These are phyloP conservation scores for Zhuliangozyma parablackwelliae DNA, from an alignment of 1,139 yeast species.

Conservation along the genomic window DNA sequence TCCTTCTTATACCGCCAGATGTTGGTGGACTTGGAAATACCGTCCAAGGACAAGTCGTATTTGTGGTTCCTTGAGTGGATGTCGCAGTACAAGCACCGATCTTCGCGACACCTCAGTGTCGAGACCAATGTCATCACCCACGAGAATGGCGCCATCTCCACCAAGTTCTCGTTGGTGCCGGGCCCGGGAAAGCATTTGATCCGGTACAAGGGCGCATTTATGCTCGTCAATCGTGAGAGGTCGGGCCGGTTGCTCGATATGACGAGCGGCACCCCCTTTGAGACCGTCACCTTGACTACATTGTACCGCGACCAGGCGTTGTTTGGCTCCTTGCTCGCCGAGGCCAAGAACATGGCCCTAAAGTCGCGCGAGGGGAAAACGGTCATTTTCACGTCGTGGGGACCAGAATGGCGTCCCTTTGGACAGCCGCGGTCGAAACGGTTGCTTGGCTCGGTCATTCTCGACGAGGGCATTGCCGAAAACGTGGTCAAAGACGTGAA, in stretches of 20 bases:
- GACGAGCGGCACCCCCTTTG: conserved; percentile 92
- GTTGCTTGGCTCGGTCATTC: conserved; percentile 75
- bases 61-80: conserved; percentile 97
- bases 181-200: conserved; percentile 96
- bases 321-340: conserved; percentile 69
- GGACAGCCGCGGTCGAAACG: conserved; percentile 94
- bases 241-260: conserved; percentile 85
- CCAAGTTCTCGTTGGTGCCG: conserved; percentile 90
- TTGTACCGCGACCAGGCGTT: conserved; percentile 74
- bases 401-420: conserved; percentile 98
- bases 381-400: conserved; percentile 90
- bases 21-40: conserved; percentile 88
- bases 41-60: conserved; percentile 90
- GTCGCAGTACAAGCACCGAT: conserved; percentile 71
- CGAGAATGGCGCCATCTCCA: conserved; percentile 85
- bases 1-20: conserved; percentile 73
- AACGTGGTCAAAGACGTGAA: conserved; percentile 63
- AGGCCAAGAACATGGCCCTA: conserved; percentile 82
- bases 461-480: conserved; percentile 72
- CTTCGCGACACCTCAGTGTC: conserved; percentile 82
- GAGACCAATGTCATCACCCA: conserved; percentile 86
- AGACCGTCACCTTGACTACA: conserved; percentile 89
- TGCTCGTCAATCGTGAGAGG: conserved; percentile 84
- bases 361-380: conserved; percentile 89
- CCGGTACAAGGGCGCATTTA: conserved; percentile 80